phyloP scores from a whole-genome alignment of 768 basidiomycete genomes.

The Sarcodon sp. region DNA sequence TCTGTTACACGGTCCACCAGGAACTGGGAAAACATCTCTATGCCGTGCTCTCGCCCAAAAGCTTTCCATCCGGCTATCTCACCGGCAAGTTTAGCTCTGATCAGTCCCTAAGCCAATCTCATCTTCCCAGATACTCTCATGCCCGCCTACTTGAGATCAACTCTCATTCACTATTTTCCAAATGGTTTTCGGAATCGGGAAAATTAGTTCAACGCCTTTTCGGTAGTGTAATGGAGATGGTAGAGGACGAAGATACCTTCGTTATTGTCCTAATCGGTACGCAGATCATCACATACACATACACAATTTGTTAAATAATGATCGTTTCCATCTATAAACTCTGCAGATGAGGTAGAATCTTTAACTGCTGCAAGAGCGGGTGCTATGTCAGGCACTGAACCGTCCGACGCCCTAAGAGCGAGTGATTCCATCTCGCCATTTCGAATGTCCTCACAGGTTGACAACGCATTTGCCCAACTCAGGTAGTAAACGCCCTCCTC shows the following conservation, averaged over 20 bases:
- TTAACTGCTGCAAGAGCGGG: constrained; percentile 90
- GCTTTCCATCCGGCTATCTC: constrained; percentile 78
- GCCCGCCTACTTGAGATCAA: constrained; percentile 93
- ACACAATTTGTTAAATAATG: background rate
- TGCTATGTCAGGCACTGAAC: constrained; percentile 92
- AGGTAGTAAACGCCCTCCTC: constrained; percentile 96
- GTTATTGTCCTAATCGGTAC: constrained; percentile 89
- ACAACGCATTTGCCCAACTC: background rate
- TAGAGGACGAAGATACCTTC: constrained; percentile 85
- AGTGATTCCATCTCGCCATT: constrained; percentile 10
- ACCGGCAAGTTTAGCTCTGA: constrained; percentile 38
- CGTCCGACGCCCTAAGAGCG: constrained; percentile 86
- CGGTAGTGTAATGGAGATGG: constrained; percentile 76
- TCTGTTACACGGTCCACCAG: constrained; percentile 91
- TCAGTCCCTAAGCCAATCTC: background rate
- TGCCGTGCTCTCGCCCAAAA: constrained; percentile 95
- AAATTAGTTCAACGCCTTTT: constrained; percentile 95
- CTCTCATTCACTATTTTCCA: constrained; percentile 94
- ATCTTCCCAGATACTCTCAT: constrained; percentile 55
- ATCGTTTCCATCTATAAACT: constrained; percentile 1
- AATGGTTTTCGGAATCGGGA: constrained; percentile 99
- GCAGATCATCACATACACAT: background rate
- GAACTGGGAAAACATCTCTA: constrained; percentile 93
- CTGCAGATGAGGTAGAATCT: constrained; percentile 88
- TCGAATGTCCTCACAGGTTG: background rate